phyloP scores from a whole-genome alignment of 164 flowering plant species.

The Vitis riparia region DNA sequence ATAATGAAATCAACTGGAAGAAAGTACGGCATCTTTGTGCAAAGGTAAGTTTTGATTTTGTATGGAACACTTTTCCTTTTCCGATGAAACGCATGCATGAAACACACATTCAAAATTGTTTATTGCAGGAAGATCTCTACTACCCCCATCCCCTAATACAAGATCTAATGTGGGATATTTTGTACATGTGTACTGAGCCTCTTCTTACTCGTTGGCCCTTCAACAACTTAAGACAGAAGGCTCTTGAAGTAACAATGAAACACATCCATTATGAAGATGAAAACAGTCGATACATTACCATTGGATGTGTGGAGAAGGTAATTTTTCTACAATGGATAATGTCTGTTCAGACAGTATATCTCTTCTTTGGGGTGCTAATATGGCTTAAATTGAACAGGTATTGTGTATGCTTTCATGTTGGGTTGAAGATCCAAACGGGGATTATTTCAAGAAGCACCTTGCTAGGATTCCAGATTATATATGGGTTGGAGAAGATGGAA shows the following conservation, averaged over 20 bases:
- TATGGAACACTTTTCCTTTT: no score
- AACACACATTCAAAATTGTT: no score
- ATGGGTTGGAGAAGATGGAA: slow-evolving; percentile 60
- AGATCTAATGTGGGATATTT: no score
- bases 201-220: slow-evolving; percentile 42
- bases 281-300: slow-evolving; percentile 45
- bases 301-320: slow-evolving; percentile 41
- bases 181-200: no score
- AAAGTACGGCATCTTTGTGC: no score
- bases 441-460: slow-evolving; percentile 48
- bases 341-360: neutral
- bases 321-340: neutral
- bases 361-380: neutral
- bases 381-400: slow-evolving; percentile 14
- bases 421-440: slow-evolving; percentile 53
- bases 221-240: slow-evolving; percentile 39
- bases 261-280: slow-evolving; percentile 52
- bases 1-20: no score
- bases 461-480: slow-evolving; percentile 51
- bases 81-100: no score
- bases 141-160: no score
- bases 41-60: no score
- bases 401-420: slow-evolving; percentile 59
- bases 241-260: slow-evolving; percentile 35
- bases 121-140: no score